A percentile compares a stretch with the other conserved stretches of the same genome.
Evolutionary conservation across 768 basidiomycete species (phyloP).

Genomic region (Trametes sanguinea): DNA sequence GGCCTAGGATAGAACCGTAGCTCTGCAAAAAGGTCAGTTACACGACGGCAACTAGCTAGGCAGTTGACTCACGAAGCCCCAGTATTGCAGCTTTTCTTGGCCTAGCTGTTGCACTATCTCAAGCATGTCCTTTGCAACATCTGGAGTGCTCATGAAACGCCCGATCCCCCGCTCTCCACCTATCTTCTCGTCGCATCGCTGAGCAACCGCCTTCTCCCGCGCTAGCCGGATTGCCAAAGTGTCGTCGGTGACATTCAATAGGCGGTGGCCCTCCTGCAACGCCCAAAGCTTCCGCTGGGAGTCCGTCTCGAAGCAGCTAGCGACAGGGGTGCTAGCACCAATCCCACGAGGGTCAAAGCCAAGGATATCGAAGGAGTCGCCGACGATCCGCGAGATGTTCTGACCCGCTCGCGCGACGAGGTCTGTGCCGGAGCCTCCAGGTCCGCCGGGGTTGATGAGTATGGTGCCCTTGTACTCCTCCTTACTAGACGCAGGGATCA

Average conservation of each 20-base stretch:
- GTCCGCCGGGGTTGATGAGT: slow-evolving; percentile 25
- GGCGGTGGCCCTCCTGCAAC: slow-evolving; percentile 10
- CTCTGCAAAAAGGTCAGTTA: slow-evolving; percentile 7
- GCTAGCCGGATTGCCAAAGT: slow-evolving; percentile 7
- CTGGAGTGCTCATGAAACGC: slow-evolving; percentile 31
- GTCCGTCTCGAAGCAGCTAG: slow-evolving; percentile 18
- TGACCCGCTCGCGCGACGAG: slow-evolving; percentile 10
- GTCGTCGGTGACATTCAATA: slow-evolving; percentile 21
- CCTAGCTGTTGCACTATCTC: slow-evolving; percentile 33
- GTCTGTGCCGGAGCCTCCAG: slow-evolving; percentile 20
- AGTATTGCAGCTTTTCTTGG: slow-evolving; percentile 33
- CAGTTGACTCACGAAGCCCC: slow-evolving; percentile 29
- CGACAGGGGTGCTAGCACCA: slow-evolving; percentile 25
- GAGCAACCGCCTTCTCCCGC: slow-evolving; percentile 6
- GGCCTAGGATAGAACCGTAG: slow-evolving; percentile 25
- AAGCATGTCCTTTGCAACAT: slow-evolving; percentile 36
- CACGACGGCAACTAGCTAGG: no score
- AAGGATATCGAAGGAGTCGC: slow-evolving; percentile 23
- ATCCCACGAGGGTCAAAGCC: slow-evolving; percentile 28
- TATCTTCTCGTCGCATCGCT: slow-evolving; percentile 17
- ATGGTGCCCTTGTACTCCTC: slow-evolving; percentile 20
- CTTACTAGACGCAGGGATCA: slow-evolving; percentile 19
- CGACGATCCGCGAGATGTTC: slow-evolving; percentile 20
- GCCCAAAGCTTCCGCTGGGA: slow-evolving; percentile 16
- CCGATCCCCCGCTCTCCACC: slow-evolving; percentile 24